These are phyloP conservation scores for Dalbergia cultrata DNA, from an alignment of 306 rosid species.

Conservation along the genomic window DNA sequence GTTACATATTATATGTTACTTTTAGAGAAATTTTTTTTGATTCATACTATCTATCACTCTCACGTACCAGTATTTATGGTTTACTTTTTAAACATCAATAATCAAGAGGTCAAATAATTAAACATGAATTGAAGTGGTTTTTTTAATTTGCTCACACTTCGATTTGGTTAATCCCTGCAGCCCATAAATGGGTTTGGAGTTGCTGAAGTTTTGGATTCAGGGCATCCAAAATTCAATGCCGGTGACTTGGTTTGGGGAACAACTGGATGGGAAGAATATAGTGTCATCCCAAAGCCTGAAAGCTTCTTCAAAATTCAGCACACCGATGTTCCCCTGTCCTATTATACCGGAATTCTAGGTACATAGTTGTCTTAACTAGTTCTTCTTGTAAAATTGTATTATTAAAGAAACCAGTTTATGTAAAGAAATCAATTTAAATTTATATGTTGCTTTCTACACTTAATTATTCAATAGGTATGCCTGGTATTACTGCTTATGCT, in stretches of 20 bases:
- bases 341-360: slow-evolving; percentile 76
- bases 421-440: not conserved
- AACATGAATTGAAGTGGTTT: too few relatives aligned
- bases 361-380: not conserved
- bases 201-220: slow-evolving; percentile 61
- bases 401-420: not conserved
- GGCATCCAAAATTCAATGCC: slow-evolving; percentile 52
- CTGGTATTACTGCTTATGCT: slow-evolving; percentile 36
- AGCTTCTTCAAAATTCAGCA: slow-evolving; percentile 57
- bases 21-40: too few relatives aligned
- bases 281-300: slow-evolving; percentile 42
- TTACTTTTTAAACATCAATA: too few relatives aligned
- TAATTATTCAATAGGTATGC: slow-evolving; percentile 25
- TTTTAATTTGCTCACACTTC: not conserved
- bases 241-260: slow-evolving; percentile 73
- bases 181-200: slow-evolving; percentile 53
- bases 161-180: slow-evolving; percentile 20
- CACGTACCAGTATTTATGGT: too few relatives aligned
- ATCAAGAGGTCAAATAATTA: too few relatives aligned
- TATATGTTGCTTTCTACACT: not conserved
- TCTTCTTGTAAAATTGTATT: not conserved
- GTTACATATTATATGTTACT: too few relatives aligned
- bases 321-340: slow-evolving; percentile 68
- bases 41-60: too few relatives aligned
- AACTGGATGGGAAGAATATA: slow-evolving; percentile 69